Percentiles rank a stretch among this genome's conserved stretches.
Conservation (phyloP, 768 basidiomycete genomes). For the Mycena leptocephala region DNA sequence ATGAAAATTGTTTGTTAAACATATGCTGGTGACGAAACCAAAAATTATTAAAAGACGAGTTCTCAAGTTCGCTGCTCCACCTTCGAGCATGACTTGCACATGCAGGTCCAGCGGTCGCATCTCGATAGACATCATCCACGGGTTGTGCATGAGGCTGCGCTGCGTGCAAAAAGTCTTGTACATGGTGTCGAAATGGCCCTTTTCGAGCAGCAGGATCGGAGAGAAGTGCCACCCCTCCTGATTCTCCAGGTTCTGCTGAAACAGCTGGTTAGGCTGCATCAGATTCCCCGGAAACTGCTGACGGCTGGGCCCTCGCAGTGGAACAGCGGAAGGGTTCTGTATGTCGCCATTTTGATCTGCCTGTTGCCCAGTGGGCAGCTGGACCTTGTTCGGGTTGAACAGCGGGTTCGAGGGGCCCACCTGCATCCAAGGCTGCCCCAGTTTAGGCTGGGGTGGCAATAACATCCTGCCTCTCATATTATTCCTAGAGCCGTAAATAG, state of each 20-base stretch:
- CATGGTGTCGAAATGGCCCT: slow-evolving; percentile 65
- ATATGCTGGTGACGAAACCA: too few relatives aligned
- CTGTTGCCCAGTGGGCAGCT: slow-evolving; percentile 39
- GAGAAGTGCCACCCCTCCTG: slow-evolving; percentile 34
- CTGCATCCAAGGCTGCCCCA: slow-evolving; percentile 33
- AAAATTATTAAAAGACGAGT: slow-evolving; percentile 29
- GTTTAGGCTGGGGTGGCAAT: slow-evolving; percentile 5
- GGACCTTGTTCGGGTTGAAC: slow-evolving; percentile 36
- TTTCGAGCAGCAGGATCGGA: slow-evolving; percentile 61
- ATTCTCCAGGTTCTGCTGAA: slow-evolving; percentile 38
- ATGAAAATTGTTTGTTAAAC: too few relatives aligned
- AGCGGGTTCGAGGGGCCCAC: slow-evolving; percentile 24
- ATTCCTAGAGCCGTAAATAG: neutral
- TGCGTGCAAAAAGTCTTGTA: slow-evolving; percentile 66
- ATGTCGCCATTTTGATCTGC: slow-evolving; percentile 49
- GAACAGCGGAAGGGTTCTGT: slow-evolving; percentile 46
- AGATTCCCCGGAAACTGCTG: slow-evolving; percentile 52
- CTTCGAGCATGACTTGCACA: slow-evolving; percentile 70
- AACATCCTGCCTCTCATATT: slow-evolving; percentile 9
- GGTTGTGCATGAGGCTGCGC: slow-evolving; percentile 57
- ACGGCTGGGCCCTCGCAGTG: slow-evolving; percentile 57
- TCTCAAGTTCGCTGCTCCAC: slow-evolving; percentile 66
- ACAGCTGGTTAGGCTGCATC: slow-evolving; percentile 53
- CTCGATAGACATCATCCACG: slow-evolving; percentile 64
- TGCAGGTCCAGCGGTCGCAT: slow-evolving; percentile 72